Evolutionary conservation across 1,284 basidiomycete species (phyloP).

Genomic region (Papiliotrema laurentii): DNA sequence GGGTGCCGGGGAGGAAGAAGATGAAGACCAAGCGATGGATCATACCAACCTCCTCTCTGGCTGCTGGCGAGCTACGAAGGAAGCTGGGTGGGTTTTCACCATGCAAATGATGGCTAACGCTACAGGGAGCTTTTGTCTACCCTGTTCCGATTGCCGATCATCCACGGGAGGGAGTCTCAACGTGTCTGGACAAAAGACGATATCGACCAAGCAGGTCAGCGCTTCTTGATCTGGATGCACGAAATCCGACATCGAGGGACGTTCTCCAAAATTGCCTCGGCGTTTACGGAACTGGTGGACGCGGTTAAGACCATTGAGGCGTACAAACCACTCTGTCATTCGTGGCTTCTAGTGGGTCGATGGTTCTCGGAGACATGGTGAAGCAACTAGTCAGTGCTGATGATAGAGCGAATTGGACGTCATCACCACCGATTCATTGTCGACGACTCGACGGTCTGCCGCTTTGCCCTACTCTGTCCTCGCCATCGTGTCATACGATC

Average conservation of each 20-base stretch:
- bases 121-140: slow-evolving; percentile 39
- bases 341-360: slow-evolving; percentile 37
- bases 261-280: slow-evolving; percentile 40
- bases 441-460: slow-evolving; percentile 45
- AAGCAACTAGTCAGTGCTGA: background rate
- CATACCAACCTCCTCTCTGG: slow-evolving; percentile 42
- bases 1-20: slow-evolving; percentile 25
- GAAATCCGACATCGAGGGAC: slow-evolving; percentile 47
- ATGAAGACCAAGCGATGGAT: slow-evolving; percentile 26
- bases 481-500: slow-evolving; percentile 33
- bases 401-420: slow-evolving; percentile 33
- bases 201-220: slow-evolving; percentile 27
- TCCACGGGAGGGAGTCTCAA: slow-evolving; percentile 7
- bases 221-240: slow-evolving; percentile 43
- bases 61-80: slow-evolving; percentile 45
- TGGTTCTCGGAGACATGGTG: background rate
- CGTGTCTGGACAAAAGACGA: slow-evolving; percentile 30
- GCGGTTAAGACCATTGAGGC: slow-evolving; percentile 16
- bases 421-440: slow-evolving; percentile 36
- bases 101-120: background rate
- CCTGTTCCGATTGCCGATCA: slow-evolving; percentile 23
- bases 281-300: slow-evolving; percentile 36
- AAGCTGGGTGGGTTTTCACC: slow-evolving; percentile 35
- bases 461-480: slow-evolving; percentile 43
- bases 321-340: slow-evolving; percentile 18